Percentiles rank a stretch among this genome's conserved stretches.
phyloP scores from a whole-genome alignment of 192 early-diverging fungal species.

The Geosiphon pyriformis region DNA sequence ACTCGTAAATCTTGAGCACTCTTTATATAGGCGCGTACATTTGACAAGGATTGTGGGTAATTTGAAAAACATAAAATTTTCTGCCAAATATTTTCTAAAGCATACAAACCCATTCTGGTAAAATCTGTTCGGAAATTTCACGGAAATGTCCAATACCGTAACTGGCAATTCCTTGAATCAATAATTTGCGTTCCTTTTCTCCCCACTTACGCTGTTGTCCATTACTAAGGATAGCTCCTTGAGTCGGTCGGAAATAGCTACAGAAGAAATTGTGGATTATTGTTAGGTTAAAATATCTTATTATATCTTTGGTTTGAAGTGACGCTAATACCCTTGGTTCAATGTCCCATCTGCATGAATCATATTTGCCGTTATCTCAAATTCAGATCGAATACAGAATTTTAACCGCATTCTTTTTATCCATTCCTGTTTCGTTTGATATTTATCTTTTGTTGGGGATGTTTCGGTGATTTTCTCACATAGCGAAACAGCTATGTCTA shows the following conservation, averaged over 20 bases:
- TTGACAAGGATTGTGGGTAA: background rate
- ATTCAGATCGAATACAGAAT: slow-evolving; percentile 77
- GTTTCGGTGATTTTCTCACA: no score
- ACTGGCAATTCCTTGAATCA: slow-evolving; percentile 76
- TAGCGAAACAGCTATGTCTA: no score
- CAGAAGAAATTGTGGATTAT: background rate
- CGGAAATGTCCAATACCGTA: slow-evolving; percentile 86
- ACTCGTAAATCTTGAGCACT: slow-evolving; percentile 76
- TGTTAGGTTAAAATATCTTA: slow-evolving; percentile 7
- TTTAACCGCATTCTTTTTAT: slow-evolving; percentile 75
- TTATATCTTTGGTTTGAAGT: background rate
- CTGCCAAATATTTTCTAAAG: no score
- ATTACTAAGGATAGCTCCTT: slow-evolving; percentile 48
- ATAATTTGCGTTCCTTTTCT: slow-evolving; percentile 64
- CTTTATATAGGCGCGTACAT: slow-evolving; percentile 24
- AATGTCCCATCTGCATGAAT: slow-evolving; percentile 77
- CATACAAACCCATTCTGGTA: slow-evolving; percentile 68
- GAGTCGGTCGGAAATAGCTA: slow-evolving; percentile 75
- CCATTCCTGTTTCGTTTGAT: slow-evolving; percentile 56
- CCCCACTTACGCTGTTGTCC: slow-evolving; percentile 74
- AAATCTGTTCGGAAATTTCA: slow-evolving; percentile 70
- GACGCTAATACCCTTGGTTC: slow-evolving; percentile 70
- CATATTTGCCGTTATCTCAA: slow-evolving; percentile 79
- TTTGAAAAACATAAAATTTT: no score
- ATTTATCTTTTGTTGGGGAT: background rate